Base-by-base conservation (phyloP, 805 yeast species). In the Wickerhamiella galacta region DNA sequence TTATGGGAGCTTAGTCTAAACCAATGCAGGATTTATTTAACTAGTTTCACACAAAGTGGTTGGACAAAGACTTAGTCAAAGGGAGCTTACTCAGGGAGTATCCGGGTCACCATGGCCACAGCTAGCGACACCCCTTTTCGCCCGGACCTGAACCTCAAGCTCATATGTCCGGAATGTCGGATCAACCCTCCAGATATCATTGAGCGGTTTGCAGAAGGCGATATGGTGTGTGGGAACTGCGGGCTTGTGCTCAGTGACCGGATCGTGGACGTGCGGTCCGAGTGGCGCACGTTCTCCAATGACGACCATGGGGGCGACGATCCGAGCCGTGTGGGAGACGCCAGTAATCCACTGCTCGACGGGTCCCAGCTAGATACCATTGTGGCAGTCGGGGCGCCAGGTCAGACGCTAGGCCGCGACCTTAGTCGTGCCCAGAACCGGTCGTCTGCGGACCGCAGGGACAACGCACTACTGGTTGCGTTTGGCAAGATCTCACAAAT, bases 251-350 rank as follows among this genome's bases (percentile, higher is more conserved):
- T 90, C 16, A 80, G 93, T 45, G 93, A 83, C 52, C 67, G 85
- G 42, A 75, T 87, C 32, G 94, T 87, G 20, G 98, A 87, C 49
- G 85, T 93, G 4, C 66, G 96, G 44, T 81, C 95, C 1, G 98
- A 87, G 63, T 87, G 98, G 98, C 79, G 98, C 63, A 90, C 98
- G 2, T 87, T 87, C 54, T 76, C 92, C 38, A 90, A 90, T 52
- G 98, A 87, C 54, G 98, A 87, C 55, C 96, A 87, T 54, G 90
- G 87, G 46, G 93, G 93, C 47, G 95, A 83, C 55, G 98, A 87
- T 54, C 98, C 98, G 4, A 75, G 90, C 43, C 96, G 98, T 79
- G 98, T 87, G 41, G 98, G 98, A 56, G 95, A 85, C 52, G 95
- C 95, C 4, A 75, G 83, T 12, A 85, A 85, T 52, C 95, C 95